Evolutionary conservation across 495 filamentous ascomycete species (phyloP), one percentile per base, ranked within the genome.

Genomic region (Terfezia boudieri): DNA sequence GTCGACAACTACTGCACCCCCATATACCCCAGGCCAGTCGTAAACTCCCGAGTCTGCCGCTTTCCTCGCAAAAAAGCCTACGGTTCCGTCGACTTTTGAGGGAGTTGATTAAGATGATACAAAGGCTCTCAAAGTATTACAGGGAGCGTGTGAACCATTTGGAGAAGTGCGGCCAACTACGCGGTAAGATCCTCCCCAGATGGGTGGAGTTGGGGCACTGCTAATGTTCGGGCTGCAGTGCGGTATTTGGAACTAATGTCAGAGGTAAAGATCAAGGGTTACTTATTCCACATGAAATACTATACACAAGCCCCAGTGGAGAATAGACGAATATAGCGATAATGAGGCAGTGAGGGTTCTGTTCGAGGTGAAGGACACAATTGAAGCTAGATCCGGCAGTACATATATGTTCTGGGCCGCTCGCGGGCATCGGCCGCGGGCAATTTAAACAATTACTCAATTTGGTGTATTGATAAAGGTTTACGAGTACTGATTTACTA

Each of bases 61-160:
- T 61, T 98, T 96, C 77, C 79, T 90, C 66, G 84, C 86, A 61
- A 85, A 85, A 68, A 98, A 98, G 73, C 90, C 90, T 60, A 84
- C 75, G 50, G 90, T 98, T 51, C 77, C 89, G 37, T 84, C 90
- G 16, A 89, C 85, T 59, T 98, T 95, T 72, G 85, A 94, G 51
- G 88, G 89, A 64, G 90, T 98, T 68, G 87, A 96, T 74, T 96
- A 83, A 75, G 80, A 92, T 56, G 88, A 98, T 74, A 92, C 81
- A 60, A 74, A 75, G 64, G 78, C 81, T 59, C 71, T 96, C 53
- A 94, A 95, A 74, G 83, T 98, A 98, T 73, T 76, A 77, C 64
- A 75, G 82, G 55, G 88, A 98, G 70, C 92, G 90, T 5, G 84
- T 94, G 55, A 96, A 96, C 69, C 90, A 98, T 69, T 68, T 96